Evolutionary conservation across 352 stramenopile species (phyloP), one percentile per base, ranked within the genome.

Genomic region (Plasmopara muralis): DNA sequence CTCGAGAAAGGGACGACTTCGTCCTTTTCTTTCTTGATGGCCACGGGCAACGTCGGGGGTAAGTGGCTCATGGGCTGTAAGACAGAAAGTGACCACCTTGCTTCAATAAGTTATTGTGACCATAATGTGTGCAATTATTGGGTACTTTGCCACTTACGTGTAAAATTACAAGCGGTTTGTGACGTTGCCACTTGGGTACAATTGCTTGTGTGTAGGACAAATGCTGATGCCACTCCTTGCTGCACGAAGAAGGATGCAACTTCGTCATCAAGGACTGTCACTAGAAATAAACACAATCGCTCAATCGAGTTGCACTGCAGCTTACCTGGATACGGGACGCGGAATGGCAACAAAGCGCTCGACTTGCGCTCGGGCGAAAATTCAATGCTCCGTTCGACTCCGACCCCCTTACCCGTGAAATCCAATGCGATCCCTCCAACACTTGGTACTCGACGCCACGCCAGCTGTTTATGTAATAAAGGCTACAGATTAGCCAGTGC

Each of bases 21-120:
- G 15, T 68, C 64, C 41, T 71, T 73, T 59, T 89, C 79, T 50
- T 68, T 72, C 62, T 89, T 89, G 55, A 89, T 89, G 41, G 72
- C 57, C 48, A 87, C 68, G 7, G 79, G 76, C 66, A 85, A 70
- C 10, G 76, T 73, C 30, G 76, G 79, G 40, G 77, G 79, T 50
- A 89, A 57, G 52, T 73, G 64, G 33, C 66, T 72, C 66, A 75
- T 77, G n/a, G 20, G 56, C 53, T 57, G 34, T 12, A 57, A 10
- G 38, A 54, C 30, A 47, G 28, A 14, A 50, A 50, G 20, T 3
- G 20, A 25, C 20, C 20, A 25, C 20, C n/a, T 49, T 39, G 46
- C 38, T 30, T 46, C n/a, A 51, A 16, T 16, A 41, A 41, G 2
- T 18, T 8, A n/a, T 15, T 16, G 37, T 16, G 37, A 18, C 37